These are phyloP conservation scores for Catharanthus roseus DNA, from an alignment of 257 asterid genomes.

Conservation along the genomic window DNA sequence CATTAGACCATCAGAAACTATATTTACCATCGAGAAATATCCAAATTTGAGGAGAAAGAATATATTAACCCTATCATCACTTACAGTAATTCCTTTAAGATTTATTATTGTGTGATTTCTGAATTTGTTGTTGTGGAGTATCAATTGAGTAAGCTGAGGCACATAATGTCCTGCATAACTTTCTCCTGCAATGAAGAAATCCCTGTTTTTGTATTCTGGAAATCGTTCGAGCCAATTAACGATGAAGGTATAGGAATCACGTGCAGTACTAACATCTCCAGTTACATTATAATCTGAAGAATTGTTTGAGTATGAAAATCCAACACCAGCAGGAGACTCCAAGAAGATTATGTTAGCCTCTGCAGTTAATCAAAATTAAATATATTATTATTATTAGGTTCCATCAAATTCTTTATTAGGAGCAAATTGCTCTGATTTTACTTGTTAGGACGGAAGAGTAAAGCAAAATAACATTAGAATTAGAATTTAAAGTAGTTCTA, in stretches of 20 bases:
- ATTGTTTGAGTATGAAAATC: slow-evolving; percentile 54
- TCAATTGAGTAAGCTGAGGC: slow-evolving; percentile 54
- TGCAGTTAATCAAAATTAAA: not conserved
- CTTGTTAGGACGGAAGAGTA: no score
- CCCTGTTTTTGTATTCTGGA: slow-evolving; percentile 49
- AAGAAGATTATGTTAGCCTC: slow-evolving; percentile 48
- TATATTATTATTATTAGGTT: no score
- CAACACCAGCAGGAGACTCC: slow-evolving; percentile 70
- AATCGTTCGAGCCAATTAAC: slow-evolving; percentile 58
- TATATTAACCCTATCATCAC: not conserved
- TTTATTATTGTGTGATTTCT: slow-evolving; percentile 25
- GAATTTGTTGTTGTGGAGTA: slow-evolving; percentile 15
- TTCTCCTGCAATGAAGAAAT: slow-evolving; percentile 48
- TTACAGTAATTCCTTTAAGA: slow-evolving; percentile 47
- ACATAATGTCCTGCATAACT: slow-evolving; percentile 62
- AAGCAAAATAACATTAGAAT: no score
- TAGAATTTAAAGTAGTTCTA: no score
- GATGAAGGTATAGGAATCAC: slow-evolving; percentile 43
- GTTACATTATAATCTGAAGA: slow-evolving; percentile 44
- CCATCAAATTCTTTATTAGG: no score
- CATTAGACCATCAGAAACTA: not conserved
- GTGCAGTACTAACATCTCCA: slow-evolving; percentile 23
- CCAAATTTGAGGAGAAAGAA: no score
- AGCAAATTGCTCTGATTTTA: no score
- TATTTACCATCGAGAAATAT: not conserved